Evolutionary conservation across 257 asterid genomes (phyloP).

Genomic region (Thymus quinquecostatus): DNA sequence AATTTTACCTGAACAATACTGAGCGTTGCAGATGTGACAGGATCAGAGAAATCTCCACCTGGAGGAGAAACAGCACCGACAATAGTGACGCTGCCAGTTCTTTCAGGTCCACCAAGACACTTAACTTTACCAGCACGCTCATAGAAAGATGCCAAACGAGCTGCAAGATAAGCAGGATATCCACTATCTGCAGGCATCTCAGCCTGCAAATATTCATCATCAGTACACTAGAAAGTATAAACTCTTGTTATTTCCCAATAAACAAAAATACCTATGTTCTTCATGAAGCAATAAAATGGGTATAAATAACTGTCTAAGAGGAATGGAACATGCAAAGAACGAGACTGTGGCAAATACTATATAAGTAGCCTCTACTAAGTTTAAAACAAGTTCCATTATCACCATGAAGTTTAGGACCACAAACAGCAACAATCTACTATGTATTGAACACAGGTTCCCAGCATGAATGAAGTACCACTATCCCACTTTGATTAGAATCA

Average conservation of each 20-base stretch:
- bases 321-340: too few relatives aligned
- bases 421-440: neutral
- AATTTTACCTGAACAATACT: slow-evolving; percentile 87
- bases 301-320: too few relatives aligned
- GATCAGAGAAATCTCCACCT: slow-evolving; percentile 99
- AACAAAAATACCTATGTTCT: too few relatives aligned
- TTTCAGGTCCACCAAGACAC: slow-evolving; percentile 98
- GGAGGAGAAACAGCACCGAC: slow-evolving; percentile 99
- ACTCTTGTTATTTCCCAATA: neutral
- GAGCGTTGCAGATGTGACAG: slow-evolving; percentile 98
- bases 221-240: slow-evolving; percentile 16
- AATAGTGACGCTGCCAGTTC: slow-evolving; percentile 97
- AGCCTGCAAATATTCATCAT: slow-evolving; percentile 52
- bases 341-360: too few relatives aligned
- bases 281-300: too few relatives aligned
- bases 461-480: neutral
- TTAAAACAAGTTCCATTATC: neutral
- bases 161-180: slow-evolving; percentile 96
- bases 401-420: neutral
- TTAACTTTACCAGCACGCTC: slow-evolving; percentile 99
- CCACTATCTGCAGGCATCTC: slow-evolving; percentile 99
- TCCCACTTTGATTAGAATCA: too few relatives aligned
- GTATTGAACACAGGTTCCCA: neutral
- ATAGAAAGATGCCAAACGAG: slow-evolving; percentile 97
- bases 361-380: too few relatives aligned